phyloP scores from a whole-genome alignment of 352 stramenopile species.

The Thraustotheca clavata region DNA sequence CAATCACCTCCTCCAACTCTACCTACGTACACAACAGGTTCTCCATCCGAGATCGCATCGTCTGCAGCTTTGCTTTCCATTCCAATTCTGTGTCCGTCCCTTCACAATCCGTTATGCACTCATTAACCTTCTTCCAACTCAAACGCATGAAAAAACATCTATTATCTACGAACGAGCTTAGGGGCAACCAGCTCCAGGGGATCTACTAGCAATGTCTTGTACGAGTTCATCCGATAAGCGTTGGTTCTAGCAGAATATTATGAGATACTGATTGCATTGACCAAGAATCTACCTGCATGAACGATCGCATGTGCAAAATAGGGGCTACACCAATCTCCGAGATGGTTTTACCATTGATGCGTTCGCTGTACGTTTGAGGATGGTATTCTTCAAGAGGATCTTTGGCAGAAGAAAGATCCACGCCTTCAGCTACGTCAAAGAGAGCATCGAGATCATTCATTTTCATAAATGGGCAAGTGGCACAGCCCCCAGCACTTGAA shows the following conservation, averaged over 20 bases:
- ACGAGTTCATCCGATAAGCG: slow-evolving; percentile 80
- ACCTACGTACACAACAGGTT: neutral
- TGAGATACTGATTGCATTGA: neutral
- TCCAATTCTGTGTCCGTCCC: no score
- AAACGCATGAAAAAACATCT: no score
- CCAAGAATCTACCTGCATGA: slow-evolving; percentile 71
- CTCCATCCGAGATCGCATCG: neutral
- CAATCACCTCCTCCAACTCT: neutral
- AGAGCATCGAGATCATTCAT: slow-evolving; percentile 98
- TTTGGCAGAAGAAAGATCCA: slow-evolving; percentile 26
- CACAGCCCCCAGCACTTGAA: slow-evolving; percentile 93
- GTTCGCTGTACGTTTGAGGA: slow-evolving; percentile 86
- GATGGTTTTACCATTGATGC: slow-evolving; percentile 85
- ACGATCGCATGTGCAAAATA: slow-evolving; percentile 96
- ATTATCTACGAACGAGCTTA: slow-evolving; percentile 28
- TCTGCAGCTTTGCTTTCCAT: neutral
- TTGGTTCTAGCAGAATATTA: slow-evolving; percentile 26
- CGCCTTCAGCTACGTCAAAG: slow-evolving; percentile 81
- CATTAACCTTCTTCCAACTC: no score
- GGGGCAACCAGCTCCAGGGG: slow-evolving; percentile 44
- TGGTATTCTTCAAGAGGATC: slow-evolving; percentile 85
- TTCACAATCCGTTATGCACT: no score
- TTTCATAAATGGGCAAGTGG: slow-evolving; percentile 98
- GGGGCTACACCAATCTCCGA: slow-evolving; percentile 89
- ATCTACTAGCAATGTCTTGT: slow-evolving; percentile 67